Conservation (phyloP, 2,329 filamentous ascomycete species). For the Alternaria atra region DNA sequence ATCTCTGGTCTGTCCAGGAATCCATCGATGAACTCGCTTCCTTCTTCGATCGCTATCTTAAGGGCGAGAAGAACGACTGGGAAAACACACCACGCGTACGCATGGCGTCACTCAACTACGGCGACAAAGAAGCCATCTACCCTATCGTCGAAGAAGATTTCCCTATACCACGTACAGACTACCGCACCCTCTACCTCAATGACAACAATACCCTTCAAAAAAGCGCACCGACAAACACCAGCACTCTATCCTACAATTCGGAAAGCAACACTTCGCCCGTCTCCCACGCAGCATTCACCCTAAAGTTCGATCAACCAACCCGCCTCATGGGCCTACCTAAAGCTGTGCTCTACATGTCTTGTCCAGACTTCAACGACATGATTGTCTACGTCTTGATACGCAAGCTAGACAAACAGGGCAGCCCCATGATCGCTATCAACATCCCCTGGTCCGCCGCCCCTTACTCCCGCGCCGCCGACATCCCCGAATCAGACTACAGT, state of each 20-base stretch:
- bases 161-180: conserved; percentile 27
- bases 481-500: conserved; percentile 15
- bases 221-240: neutral
- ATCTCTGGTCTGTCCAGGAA: conserved; percentile 20
- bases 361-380: conserved; percentile 55
- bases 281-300: conserved; percentile 41
- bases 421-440: conserved; percentile 54
- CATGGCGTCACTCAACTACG: conserved; percentile 48
- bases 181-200: conserved; percentile 21
- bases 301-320: conserved; percentile 52
- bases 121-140: conserved; percentile 21
- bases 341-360: conserved; percentile 58
- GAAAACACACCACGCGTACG: conserved; percentile 59
- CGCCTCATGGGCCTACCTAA: conserved; percentile 59
- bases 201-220: neutral
- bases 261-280: conserved; percentile 7
- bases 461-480: conserved; percentile 10
- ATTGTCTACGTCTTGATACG: conserved; percentile 31
- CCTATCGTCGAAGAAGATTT: conserved; percentile 26
- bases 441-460: conserved; percentile 45
- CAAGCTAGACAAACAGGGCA: conserved; percentile 45
- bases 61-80: conserved; percentile 57
- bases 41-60: conserved; percentile 61
- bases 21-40: conserved; percentile 22
- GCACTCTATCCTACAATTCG: conserved; percentile 10